These are phyloP conservation scores for Fagopyrum esculentum DNA, from an alignment of 148 eudicot species.

Conservation along the genomic window DNA sequence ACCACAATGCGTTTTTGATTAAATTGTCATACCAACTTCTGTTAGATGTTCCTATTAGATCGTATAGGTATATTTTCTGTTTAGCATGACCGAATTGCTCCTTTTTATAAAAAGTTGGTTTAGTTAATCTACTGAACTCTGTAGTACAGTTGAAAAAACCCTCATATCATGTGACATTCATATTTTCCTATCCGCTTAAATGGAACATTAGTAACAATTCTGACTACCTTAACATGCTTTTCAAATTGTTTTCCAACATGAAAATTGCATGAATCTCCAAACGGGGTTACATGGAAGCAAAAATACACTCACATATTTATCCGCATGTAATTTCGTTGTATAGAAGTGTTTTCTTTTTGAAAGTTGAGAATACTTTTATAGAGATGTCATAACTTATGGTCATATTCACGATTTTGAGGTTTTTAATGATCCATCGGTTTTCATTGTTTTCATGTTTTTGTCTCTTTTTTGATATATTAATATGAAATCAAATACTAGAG, in stretches of 20 bases:
- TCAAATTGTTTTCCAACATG: not conserved
- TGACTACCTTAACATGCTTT: no score
- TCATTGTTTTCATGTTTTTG: not conserved
- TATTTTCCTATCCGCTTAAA: no score
- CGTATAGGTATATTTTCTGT: not conserved
- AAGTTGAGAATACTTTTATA: not conserved
- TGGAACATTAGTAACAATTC: no score
- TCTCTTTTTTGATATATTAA: not conserved
- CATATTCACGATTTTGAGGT: not conserved
- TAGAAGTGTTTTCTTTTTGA: not conserved
- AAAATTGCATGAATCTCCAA: not conserved
- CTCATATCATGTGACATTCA: no score
- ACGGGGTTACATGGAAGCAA: not conserved
- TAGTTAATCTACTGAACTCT: no score
- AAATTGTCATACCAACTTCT: not conserved
- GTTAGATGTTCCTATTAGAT: not conserved
- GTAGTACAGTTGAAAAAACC: no score
- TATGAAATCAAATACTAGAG: conserved; percentile 58
- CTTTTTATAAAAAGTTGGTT: no score
- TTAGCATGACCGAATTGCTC: not conserved
- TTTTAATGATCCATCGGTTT: not conserved
- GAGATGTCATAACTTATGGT: not conserved
- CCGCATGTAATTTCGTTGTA: not conserved
- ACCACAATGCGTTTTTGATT: not conserved
- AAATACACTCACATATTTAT: not conserved